Conservation (phyloP, 2,329 filamentous ascomycete species). For the Colletotrichum tanaceti region DNA sequence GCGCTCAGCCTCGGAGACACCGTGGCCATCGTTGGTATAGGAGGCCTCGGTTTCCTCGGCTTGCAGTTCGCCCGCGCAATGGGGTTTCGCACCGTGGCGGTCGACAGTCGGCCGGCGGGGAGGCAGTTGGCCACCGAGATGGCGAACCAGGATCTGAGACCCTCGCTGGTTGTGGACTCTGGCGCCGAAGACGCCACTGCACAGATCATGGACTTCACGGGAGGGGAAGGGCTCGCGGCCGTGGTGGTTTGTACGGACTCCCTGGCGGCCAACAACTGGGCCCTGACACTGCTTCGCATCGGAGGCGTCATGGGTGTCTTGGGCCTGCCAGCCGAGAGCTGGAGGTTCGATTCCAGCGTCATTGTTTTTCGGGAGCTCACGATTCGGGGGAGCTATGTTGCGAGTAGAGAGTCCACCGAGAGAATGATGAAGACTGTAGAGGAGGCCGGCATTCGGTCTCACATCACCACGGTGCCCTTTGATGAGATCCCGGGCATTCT, state of each 20-base stretch:
- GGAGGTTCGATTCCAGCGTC: constrained; percentile 48
- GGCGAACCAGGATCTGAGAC: constrained; percentile 40
- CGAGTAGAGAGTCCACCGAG: constrained; percentile 45
- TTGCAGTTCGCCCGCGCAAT: constrained; percentile 52
- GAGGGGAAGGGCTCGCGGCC: constrained; percentile 48
- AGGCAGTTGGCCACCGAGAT: constrained; percentile 47
- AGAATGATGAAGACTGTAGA: constrained; percentile 49
- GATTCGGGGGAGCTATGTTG: constrained; percentile 50
- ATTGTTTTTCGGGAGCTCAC: constrained; percentile 49
- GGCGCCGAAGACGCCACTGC: constrained; percentile 32
- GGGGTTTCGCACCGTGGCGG: constrained; percentile 51
- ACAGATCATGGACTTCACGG: constrained; percentile 46
- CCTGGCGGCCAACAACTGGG: constrained; percentile 48
- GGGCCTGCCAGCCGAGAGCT: constrained; percentile 48
- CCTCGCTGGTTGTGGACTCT: constrained; percentile 48
- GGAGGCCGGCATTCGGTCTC: constrained; percentile 44
- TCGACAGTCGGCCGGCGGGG: constrained; percentile 50
- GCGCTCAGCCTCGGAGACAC: constrained; percentile 43
- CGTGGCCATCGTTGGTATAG: constrained; percentile 51
- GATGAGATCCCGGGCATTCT: constrained; percentile 46
- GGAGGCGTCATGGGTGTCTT: constrained; percentile 47
- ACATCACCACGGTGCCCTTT: constrained; percentile 46
- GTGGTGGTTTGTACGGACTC: constrained; percentile 50
- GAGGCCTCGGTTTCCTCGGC: constrained; percentile 51
- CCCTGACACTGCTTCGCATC: constrained; percentile 46